Percentiles rank a stretch among this genome's conserved stretches.
phyloP scores from a whole-genome alignment of 306 rosid genomes.

The Vicia villosa region DNA sequence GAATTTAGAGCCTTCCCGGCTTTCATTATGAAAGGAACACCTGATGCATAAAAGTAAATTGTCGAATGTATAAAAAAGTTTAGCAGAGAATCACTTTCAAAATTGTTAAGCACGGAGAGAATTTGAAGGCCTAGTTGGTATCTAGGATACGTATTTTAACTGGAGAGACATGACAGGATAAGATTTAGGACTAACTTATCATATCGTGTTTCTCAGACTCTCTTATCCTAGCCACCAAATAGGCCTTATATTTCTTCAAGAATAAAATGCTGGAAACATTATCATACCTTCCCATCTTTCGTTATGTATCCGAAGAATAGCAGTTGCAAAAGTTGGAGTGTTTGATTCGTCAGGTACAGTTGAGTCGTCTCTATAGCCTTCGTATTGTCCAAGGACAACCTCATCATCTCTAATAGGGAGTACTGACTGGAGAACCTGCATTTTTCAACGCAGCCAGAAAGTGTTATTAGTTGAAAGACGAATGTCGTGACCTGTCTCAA shows the following conservation, averaged over 20 bases:
- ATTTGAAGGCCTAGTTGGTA: background rate
- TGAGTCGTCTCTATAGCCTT: constrained; percentile 91
- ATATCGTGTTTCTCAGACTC: no score
- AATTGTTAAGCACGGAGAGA: background rate
- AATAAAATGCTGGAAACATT: constrained; percentile 13
- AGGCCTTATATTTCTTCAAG: background rate
- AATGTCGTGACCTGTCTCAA: constrained; percentile 23
- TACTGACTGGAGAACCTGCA: constrained; percentile 90
- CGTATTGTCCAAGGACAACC: constrained; percentile 93
- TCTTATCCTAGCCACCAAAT: no score
- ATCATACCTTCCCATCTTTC: constrained; percentile 97
- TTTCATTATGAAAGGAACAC: constrained; percentile 92
- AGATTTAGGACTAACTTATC: no score
- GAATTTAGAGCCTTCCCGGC: constrained; percentile 96
- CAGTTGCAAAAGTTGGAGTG: constrained; percentile 93
- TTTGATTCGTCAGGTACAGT: constrained; percentile 93
- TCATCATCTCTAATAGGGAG: constrained; percentile 84
- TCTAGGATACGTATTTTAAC: no score
- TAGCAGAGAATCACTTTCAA: constrained; percentile 14
- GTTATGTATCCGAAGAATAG: constrained; percentile 78
- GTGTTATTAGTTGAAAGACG: background rate
- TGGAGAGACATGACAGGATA: no score
- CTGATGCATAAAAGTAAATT: constrained; percentile 41
- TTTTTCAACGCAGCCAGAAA: constrained; percentile 33
- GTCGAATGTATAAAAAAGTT: constrained; percentile 15